Evolutionary conservation across 768 basidiomycete genomes (phyloP), one percentile per base, ranked within the genome.

Genomic region (Russula sp.): DNA sequence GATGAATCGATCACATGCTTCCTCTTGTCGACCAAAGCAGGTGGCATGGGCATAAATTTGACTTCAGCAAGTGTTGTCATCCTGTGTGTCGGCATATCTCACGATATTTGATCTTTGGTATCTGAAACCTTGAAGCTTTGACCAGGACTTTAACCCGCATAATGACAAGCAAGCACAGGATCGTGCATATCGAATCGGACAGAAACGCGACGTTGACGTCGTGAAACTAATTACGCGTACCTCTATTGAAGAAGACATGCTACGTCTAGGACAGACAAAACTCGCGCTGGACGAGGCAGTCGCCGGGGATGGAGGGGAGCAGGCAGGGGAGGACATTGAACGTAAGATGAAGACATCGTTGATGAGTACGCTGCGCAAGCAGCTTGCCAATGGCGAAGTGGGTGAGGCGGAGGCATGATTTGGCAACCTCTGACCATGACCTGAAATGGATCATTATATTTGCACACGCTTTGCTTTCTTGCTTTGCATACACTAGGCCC

Each of bases 101-200:
- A 36, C 16, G 16, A 14, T 50, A 18, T n/a, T 46, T 41, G 52
- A 20, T 45, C 32, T 41, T 57, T 25, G 48, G 45, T 29, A 46
- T 66, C 49, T 55, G 72, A 60, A 34, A 14, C 45, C 18, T 10
- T 8, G 34, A 61, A 90, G 88, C 84, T 97, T 94, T 70, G 96
- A 99, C 71, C 94, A 96, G 70, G 96, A 98, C 72, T 99, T 98
- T 75, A 98, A 98, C 72, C 91, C 91, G 4, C 91, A 93, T 75
- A 99, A 99, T 72, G 97, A 98, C 74, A 85, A 89, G 63, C 97
- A 99, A 75, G 97, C 97, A 0, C 93, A 96, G 62, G 97, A 99
- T 73, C 86, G 97, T 38, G 94, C 94, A 29, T 98, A 98, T 73
- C 88, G 97, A 32, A 97, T 99, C 66, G 96, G 93, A 25, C 94